Conservation (phyloP, 75 land plant genomes). For the Cupressus sempervirens region DNA sequence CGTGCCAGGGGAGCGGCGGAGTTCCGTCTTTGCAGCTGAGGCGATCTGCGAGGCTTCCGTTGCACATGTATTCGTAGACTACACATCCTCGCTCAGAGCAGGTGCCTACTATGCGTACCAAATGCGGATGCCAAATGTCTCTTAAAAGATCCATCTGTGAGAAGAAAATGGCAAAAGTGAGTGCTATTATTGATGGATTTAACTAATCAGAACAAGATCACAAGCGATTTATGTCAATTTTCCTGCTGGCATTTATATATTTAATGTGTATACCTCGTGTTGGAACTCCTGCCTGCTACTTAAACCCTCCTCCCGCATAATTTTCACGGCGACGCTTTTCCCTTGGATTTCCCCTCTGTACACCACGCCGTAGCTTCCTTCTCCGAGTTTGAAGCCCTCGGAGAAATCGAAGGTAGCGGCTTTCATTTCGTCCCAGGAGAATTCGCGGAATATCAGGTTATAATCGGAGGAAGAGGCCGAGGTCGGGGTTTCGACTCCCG, state of each 20-base stretch:
- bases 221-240: not conserved
- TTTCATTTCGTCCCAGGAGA: slow-evolving; percentile 18
- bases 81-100: slow-evolving; percentile 60
- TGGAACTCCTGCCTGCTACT: slow-evolving; percentile 50
- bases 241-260: not conserved
- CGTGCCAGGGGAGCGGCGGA: slow-evolving; percentile 55
- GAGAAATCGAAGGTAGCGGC: slow-evolving; percentile 21
- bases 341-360: slow-evolving; percentile 67
- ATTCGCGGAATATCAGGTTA: not conserved
- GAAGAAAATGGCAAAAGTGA: not conserved
- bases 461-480: not conserved
- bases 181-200: not conserved
- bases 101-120: slow-evolving; percentile 59
- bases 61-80: slow-evolving; percentile 59
- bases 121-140: slow-evolving; percentile 57
- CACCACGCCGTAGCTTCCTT: slow-evolving; percentile 36
- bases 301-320: slow-evolving; percentile 29
- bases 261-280: slow-evolving; percentile 31
- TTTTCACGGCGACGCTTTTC: slow-evolving; percentile 52
- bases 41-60: slow-evolving; percentile 67
- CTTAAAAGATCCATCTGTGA: slow-evolving; percentile 54
- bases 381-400: slow-evolving; percentile 38
- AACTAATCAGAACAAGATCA: not conserved
- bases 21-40: slow-evolving; percentile 41
- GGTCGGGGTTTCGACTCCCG: not conserved